Evolutionary conservation across 2,329 filamentous ascomycete species (phyloP).

Genomic region (Paraphoma sp.): DNA sequence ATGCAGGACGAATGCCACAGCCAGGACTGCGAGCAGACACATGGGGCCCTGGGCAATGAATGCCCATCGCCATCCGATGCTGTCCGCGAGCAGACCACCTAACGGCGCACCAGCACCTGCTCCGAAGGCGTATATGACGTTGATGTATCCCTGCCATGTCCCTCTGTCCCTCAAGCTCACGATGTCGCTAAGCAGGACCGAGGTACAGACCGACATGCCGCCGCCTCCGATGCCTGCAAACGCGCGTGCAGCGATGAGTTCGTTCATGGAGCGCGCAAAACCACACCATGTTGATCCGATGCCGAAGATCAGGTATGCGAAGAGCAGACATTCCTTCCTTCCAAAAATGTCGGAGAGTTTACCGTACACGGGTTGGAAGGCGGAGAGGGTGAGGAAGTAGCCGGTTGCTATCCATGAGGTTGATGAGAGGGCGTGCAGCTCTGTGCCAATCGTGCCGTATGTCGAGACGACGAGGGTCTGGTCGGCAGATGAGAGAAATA

Average conservation of each 20-base stretch:
- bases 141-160: constrained; percentile 76
- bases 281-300: constrained; percentile 70
- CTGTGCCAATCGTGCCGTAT: constrained; percentile 79
- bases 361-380: constrained; percentile 77
- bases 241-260: constrained; percentile 70
- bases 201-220: constrained; percentile 73
- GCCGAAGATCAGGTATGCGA: constrained; percentile 69
- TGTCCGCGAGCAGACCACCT: constrained; percentile 74
- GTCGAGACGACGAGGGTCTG: constrained; percentile 79
- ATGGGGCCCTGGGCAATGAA: constrained; percentile 76
- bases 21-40: constrained; percentile 68
- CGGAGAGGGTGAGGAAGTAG: constrained; percentile 76
- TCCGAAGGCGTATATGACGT: constrained; percentile 74
- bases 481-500: constrained; percentile 75
- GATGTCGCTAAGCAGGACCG: constrained; percentile 74
- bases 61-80: constrained; percentile 78
- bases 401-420: constrained; percentile 75
- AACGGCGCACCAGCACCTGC: constrained; percentile 72
- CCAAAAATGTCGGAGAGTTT: constrained; percentile 76
- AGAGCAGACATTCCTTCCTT: constrained; percentile 69
- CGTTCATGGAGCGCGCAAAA: constrained; percentile 66
- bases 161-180: constrained; percentile 73
- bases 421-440: constrained; percentile 74
- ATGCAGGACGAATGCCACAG: constrained; percentile 68
- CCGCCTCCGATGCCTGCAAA: constrained; percentile 72